phyloP scores from a whole-genome alignment of 495 filamentous ascomycete species.

The Copromyces sp. region DNA sequence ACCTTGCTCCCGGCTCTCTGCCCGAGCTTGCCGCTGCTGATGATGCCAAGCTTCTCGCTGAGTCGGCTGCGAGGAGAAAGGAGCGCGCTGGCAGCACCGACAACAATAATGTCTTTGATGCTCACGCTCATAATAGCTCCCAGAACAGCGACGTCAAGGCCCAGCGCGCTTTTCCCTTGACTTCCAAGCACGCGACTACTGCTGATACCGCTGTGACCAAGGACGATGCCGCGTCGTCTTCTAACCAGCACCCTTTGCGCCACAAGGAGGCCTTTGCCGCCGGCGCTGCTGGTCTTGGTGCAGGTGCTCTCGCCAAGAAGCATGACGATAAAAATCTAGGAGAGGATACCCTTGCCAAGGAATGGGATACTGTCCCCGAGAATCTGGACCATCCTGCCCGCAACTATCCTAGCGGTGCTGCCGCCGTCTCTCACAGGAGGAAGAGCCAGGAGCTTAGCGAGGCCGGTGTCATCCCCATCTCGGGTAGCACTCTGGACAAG shows the following conservation, averaged over 20 bases:
- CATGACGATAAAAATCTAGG: slow-evolving; percentile 5
- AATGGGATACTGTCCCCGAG: not conserved
- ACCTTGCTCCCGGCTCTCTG: not conserved
- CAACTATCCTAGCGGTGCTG: not conserved
- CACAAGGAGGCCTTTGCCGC: slow-evolving; percentile 2
- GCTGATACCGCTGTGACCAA: not conserved
- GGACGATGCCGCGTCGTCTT: not conserved
- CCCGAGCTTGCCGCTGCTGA: slow-evolving; percentile 4
- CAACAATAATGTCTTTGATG: not conserved
- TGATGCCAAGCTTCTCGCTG: not conserved
- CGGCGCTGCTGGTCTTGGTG: slow-evolving; percentile 9
- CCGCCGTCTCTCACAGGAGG: not conserved
- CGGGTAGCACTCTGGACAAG: not conserved
- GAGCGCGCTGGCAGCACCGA: not conserved
- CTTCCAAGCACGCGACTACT: not conserved
- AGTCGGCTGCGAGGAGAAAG: not conserved
- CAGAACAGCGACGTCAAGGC: not conserved
- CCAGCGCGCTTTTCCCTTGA: not conserved
- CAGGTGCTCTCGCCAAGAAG: slow-evolving; percentile 8
- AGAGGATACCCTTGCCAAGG: slow-evolving; percentile 3
- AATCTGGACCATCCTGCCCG: not conserved
- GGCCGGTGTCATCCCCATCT: not conserved
- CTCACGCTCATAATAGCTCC: not conserved
- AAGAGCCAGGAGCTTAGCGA: not conserved
- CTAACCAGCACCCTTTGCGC: not conserved